Evolutionary conservation across 768 basidiomycete genomes (phyloP).

Genomic region (Omphalotus guepiniiformis): DNA sequence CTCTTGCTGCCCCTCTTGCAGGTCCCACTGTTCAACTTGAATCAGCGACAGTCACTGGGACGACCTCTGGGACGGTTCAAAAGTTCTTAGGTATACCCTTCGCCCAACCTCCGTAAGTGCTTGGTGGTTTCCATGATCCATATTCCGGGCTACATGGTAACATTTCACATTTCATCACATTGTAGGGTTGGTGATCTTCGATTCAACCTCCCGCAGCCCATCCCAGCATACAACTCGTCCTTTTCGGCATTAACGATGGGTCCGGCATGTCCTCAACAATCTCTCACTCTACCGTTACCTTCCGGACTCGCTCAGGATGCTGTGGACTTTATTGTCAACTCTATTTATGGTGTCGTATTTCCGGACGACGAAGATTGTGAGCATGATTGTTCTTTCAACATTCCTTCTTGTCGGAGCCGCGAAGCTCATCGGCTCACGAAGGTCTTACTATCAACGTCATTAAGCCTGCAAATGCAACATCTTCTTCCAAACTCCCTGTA

Average conservation of each 20-base stretch:
- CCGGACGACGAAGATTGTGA: slow-evolving; percentile 9
- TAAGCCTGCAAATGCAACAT: slow-evolving; percentile 35
- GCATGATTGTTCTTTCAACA: not conserved
- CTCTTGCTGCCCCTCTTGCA: not conserved
- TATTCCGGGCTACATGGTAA: too few relatives aligned
- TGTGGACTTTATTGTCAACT: slow-evolving; percentile 19
- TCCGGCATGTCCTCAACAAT: slow-evolving; percentile 45
- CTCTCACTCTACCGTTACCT: slow-evolving; percentile 29
- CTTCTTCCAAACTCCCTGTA: slow-evolving; percentile 46
- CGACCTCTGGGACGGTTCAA: slow-evolving; percentile 25
- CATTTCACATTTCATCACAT: not conserved
- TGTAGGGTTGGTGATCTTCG: slow-evolving; percentile 33
- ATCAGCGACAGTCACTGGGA: slow-evolving; percentile 39
- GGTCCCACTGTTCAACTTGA: slow-evolving; percentile 38
- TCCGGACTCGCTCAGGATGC: slow-evolving; percentile 31
- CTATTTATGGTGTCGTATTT: slow-evolving; percentile 9
- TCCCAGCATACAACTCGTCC: slow-evolving; percentile 30
- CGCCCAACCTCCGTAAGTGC: slow-evolving; percentile 47
- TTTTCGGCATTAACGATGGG: slow-evolving; percentile 37
- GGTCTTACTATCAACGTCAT: slow-evolving; percentile 54
- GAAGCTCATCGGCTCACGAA: slow-evolving; percentile 9
- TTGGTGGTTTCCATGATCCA: not conserved
- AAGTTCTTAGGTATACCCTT: slow-evolving; percentile 54
- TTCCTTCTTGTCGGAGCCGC: not conserved
- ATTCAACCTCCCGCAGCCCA: slow-evolving; percentile 37